Percentiles rank a stretch among this genome's conserved stretches.
phyloP scores from a whole-genome alignment of 2,329 filamentous ascomycete genomes.

The Dryadomyces quercivorus region DNA sequence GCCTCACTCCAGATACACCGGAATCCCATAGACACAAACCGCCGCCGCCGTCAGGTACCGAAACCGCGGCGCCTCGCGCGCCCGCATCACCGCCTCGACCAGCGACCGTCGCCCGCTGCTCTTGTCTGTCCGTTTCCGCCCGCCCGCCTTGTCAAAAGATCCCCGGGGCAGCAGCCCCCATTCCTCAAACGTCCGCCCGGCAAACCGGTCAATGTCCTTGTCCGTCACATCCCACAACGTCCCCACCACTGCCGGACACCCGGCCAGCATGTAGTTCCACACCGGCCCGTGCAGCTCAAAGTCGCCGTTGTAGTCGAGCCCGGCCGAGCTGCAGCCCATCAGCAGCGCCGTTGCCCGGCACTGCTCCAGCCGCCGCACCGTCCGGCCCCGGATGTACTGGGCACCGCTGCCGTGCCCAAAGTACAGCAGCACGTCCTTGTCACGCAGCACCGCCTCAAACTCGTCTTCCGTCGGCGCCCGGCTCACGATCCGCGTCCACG shows the following conservation, averaged over 20 bases:
- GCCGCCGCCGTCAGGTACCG: slow-evolving; percentile 88
- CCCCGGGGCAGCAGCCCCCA: slow-evolving; percentile 63
- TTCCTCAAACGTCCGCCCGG: slow-evolving; percentile 62
- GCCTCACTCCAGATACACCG: slow-evolving; percentile 55
- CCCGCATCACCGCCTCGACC: slow-evolving; percentile 68
- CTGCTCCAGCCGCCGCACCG: slow-evolving; percentile 61
- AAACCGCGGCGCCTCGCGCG: slow-evolving; percentile 70
- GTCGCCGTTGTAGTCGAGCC: slow-evolving; percentile 66
- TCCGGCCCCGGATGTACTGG: slow-evolving; percentile 82
- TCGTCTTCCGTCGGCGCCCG: slow-evolving; percentile 64
- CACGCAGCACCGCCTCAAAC: slow-evolving; percentile 55
- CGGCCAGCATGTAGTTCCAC: slow-evolving; percentile 83
- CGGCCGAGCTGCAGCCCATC: slow-evolving; percentile 87
- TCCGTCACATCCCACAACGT: slow-evolving; percentile 98
- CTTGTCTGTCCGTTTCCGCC: slow-evolving; percentile 13
- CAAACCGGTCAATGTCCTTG: slow-evolving; percentile 90
- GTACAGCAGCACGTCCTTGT: slow-evolving; percentile 69
- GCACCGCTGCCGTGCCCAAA: slow-evolving; percentile 93
- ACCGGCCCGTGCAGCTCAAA: slow-evolving; percentile 89
- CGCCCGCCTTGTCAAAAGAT: slow-evolving; percentile 19
- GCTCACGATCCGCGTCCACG: slow-evolving; percentile 58
- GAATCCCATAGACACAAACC: slow-evolving; percentile 88
- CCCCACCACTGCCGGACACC: slow-evolving; percentile 74
- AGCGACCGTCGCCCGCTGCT: slow-evolving; percentile 35
- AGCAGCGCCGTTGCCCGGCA: slow-evolving; percentile 71